phyloP scores from a whole-genome alignment of 2,329 filamentous ascomycete genomes.

The Lasiodiplodia sp. region DNA sequence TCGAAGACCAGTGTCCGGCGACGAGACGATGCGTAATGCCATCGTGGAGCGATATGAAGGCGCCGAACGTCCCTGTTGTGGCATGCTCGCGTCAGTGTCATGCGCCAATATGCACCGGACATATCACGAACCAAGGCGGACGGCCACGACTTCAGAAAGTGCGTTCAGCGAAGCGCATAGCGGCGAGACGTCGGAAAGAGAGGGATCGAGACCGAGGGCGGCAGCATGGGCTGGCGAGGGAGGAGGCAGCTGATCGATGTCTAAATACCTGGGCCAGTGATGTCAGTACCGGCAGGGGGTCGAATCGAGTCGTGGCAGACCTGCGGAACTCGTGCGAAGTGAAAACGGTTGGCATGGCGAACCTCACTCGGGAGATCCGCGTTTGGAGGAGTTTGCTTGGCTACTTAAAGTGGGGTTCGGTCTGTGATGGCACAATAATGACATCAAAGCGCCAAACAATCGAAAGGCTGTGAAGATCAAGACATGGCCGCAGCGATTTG shows the following conservation, averaged over 20 bases:
- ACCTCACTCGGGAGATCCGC: no score
- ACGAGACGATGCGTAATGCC: constrained; percentile 3
- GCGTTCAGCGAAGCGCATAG: neutral
- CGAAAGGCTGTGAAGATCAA: no score
- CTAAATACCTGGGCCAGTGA: neutral
- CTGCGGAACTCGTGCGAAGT: neutral
- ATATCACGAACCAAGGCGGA: neutral
- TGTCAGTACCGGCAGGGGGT: neutral
- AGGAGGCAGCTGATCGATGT: neutral
- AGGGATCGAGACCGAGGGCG: neutral
- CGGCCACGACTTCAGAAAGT: neutral
- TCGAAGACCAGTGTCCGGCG: neutral
- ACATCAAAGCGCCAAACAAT: no score
- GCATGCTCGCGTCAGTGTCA: no score
- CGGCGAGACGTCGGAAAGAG: neutral
- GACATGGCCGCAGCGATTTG: no score
- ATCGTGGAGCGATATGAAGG: constrained; percentile 3
- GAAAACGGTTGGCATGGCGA: neutral
- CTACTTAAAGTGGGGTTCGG: no score
- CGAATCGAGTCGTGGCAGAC: neutral
- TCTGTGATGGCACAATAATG: no score
- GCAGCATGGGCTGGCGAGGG: neutral
- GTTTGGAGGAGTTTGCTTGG: no score
- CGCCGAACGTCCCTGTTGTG: neutral
- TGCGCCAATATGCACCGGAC: no score